phyloP scores from a whole-genome alignment of 176 grass and related monocot species.

The Oryza rufipogon region DNA sequence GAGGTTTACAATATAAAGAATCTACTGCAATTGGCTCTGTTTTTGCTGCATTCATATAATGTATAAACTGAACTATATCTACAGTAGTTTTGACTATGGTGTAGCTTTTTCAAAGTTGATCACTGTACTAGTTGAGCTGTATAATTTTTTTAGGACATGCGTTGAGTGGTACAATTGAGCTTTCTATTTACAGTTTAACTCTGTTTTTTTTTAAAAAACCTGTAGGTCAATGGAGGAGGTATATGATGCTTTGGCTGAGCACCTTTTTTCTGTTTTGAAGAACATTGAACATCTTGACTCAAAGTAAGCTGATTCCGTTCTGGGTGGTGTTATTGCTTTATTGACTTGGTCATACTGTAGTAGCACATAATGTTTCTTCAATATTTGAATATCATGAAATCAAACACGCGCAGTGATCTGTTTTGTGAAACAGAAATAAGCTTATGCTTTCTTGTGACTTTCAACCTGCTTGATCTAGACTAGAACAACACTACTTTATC shows the following conservation, averaged over 20 bases:
- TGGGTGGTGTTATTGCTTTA: not conserved
- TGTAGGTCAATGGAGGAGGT: constrained; percentile 86
- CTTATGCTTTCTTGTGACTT: not conserved
- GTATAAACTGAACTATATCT: constrained; percentile 19
- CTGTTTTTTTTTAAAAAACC: not conserved
- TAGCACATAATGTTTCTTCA: not conserved
- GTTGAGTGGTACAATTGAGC: not conserved
- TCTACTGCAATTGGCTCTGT: not conserved
- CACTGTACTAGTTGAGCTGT: constrained; percentile 7
- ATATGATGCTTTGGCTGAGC: constrained; percentile 76
- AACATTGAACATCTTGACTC: constrained; percentile 57
- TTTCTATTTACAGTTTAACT: constrained; percentile 14
- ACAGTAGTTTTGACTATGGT: not conserved
- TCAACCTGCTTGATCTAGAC: not conserved
- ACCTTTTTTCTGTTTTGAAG: constrained; percentile 61
- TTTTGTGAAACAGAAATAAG: not conserved
- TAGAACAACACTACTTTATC: not conserved
- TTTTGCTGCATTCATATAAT: not conserved
- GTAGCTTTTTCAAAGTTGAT: constrained; percentile 23
- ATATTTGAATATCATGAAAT: constrained; percentile 16
- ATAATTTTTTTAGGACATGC: not conserved
- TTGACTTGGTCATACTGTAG: not conserved
- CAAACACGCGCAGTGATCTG: not conserved
- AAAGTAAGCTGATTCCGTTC: constrained; percentile 59
- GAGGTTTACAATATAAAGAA: not conserved